phyloP scores from a whole-genome alignment of 2,329 filamentous ascomycete genomes.

The Fusarium pseudonygamai region DNA sequence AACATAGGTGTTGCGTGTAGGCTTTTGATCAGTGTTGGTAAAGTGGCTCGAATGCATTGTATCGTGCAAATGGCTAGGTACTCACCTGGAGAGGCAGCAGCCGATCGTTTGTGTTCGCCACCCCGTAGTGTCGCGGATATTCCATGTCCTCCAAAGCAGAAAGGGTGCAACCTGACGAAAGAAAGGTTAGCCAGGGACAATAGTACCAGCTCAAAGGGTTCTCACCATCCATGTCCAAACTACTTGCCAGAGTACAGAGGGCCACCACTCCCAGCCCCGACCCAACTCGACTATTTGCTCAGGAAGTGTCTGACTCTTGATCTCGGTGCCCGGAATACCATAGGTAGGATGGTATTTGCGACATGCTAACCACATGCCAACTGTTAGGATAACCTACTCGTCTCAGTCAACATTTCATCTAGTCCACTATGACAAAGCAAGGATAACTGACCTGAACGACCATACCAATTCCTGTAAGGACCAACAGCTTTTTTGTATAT shows the following conservation, averaged over 20 bases:
- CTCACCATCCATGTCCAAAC: neutral
- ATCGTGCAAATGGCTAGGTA: neutral
- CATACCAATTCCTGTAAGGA: neutral
- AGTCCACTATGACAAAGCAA: neutral
- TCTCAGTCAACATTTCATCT: neutral
- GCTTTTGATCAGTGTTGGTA: neutral
- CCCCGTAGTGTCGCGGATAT: neutral
- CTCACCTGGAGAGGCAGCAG: neutral
- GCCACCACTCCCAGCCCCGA: neutral
- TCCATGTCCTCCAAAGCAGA: neutral
- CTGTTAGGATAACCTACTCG: neutral
- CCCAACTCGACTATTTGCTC: neutral
- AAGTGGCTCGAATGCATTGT: neutral
- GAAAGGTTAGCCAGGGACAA: neutral
- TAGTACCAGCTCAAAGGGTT: rapidly evolving
- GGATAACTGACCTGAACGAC: neutral
- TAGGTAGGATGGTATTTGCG: neutral
- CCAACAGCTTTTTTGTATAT: neutral
- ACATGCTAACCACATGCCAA: neutral
- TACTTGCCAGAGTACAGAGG: neutral
- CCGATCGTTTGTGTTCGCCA: neutral
- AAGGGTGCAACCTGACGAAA: neutral
- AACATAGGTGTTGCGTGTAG: neutral
- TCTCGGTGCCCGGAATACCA: neutral
- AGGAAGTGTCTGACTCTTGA: neutral